Conservation (phyloP, 2,329 filamentous ascomycete species). For the Seiridium cupressi region DNA sequence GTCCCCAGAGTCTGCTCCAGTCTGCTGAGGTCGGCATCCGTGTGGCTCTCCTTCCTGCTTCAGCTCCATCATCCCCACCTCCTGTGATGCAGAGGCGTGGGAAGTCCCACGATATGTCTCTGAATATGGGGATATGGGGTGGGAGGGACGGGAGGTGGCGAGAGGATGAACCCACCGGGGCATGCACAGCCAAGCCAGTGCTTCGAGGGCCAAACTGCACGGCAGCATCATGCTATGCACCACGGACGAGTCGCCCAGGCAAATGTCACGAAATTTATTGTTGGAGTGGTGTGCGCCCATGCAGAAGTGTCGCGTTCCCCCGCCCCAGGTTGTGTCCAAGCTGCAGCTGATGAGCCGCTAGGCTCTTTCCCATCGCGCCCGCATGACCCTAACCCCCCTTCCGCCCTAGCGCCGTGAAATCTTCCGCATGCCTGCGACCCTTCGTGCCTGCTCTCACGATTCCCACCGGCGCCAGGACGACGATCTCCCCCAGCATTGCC, state of each 20-base stretch:
- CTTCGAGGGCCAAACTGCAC: neutral
- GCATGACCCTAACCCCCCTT: constrained; percentile 1
- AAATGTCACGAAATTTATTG: neutral
- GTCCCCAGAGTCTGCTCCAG: neutral
- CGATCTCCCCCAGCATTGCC: no score
- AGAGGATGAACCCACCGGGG: neutral
- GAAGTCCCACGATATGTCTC: neutral
- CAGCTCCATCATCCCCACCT: neutral
- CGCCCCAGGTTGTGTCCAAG: neutral
- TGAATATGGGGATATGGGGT: neutral
- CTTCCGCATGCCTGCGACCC: constrained; percentile 6
- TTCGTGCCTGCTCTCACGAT: neutral
- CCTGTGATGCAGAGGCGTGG: neutral
- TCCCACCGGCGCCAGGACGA: no score
- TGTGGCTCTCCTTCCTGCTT: neutral
- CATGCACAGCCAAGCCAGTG: neutral
- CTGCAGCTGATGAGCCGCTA: constrained; percentile 5
- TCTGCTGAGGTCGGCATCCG: neutral
- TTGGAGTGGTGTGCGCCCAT: neutral
- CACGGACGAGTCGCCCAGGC: neutral
- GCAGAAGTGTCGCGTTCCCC: neutral
- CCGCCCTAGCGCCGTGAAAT: neutral
- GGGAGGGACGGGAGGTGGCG: neutral
- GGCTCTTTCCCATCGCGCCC: neutral
- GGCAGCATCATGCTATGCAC: neutral